These are phyloP conservation scores for Helianthus annuus DNA, from an alignment of 129 eudicot genomes.

Conservation along the genomic window HanXRQr2.0-SUNRISE NC_035447.2:9202313-9202812, in stretches of 20 bases:
- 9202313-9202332: not conserved
- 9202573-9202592: too few relatives aligned
- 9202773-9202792: too few relatives aligned
- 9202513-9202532: constrained; percentile 5
- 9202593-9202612: not conserved
- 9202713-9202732: too few relatives aligned
- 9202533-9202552: not conserved
- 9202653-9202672: too few relatives aligned
- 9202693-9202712: too few relatives aligned
- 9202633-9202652: not conserved
- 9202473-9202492: not conserved
- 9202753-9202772: too few relatives aligned
- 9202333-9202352: not conserved
- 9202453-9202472: constrained; percentile 14
- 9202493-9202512: not conserved
- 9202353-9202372: not conserved
- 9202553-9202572: not conserved
- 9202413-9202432: constrained; percentile 5
- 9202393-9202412: not conserved
- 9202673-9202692: too few relatives aligned
- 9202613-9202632: not conserved
- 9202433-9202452: not conserved
- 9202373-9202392: too few relatives aligned
- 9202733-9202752: too few relatives aligned
- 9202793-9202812: too few relatives aligned